Percentiles rank a stretch among this genome's conserved stretches.
phyloP scores from a whole-genome alignment of 2,329 filamentous ascomycete genomes.

The Aureobasidium pullulans region DNA sequence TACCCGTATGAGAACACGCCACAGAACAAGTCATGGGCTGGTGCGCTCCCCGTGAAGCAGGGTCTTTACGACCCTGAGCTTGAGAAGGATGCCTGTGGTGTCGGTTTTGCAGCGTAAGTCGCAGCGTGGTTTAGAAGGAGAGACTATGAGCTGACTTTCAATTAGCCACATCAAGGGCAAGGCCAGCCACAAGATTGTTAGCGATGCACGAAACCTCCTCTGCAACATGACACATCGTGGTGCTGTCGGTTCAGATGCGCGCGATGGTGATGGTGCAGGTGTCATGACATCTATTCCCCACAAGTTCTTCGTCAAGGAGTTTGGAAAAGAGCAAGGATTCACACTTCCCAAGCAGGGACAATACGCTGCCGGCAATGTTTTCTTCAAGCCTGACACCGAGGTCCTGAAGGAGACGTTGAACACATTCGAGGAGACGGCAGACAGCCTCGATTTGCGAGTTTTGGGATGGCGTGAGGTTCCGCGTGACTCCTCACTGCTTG shows the following conservation, averaged over 20 bases:
- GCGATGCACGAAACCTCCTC: slow-evolving; percentile 90
- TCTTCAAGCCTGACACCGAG: slow-evolving; percentile 95
- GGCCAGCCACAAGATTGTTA: slow-evolving; percentile 95
- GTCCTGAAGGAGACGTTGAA: slow-evolving; percentile 82
- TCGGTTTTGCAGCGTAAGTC: slow-evolving; percentile 92
- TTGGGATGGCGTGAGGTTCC: slow-evolving; percentile 95
- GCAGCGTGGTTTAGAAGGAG: neutral
- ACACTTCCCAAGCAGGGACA: slow-evolving; percentile 82
- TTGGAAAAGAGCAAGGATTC: slow-evolving; percentile 81
- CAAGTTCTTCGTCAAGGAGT: slow-evolving; percentile 98
- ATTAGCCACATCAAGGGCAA: slow-evolving; percentile 91
- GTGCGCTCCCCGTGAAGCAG: slow-evolving; percentile 93
- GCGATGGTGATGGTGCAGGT: slow-evolving; percentile 96
- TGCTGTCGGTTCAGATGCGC: slow-evolving; percentile 93
- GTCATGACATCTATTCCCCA: slow-evolving; percentile 99
- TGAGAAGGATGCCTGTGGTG: slow-evolving; percentile 99
- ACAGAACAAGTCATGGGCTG: slow-evolving; percentile 89
- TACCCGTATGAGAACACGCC: slow-evolving; percentile 77
- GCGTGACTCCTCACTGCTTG: slow-evolving; percentile 84
- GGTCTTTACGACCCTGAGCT: slow-evolving; percentile 93
- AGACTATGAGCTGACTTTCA: slow-evolving; percentile 21
- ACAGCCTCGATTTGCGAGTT: slow-evolving; percentile 78
- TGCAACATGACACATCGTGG: slow-evolving; percentile 99
- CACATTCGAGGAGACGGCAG: slow-evolving; percentile 90
- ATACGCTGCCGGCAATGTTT: slow-evolving; percentile 95